Evolutionary conservation across 2,329 filamentous ascomycete genomes (phyloP), one percentile per base, ranked within the genome.

Genomic region (Pezicula neosporulosa): DNA sequence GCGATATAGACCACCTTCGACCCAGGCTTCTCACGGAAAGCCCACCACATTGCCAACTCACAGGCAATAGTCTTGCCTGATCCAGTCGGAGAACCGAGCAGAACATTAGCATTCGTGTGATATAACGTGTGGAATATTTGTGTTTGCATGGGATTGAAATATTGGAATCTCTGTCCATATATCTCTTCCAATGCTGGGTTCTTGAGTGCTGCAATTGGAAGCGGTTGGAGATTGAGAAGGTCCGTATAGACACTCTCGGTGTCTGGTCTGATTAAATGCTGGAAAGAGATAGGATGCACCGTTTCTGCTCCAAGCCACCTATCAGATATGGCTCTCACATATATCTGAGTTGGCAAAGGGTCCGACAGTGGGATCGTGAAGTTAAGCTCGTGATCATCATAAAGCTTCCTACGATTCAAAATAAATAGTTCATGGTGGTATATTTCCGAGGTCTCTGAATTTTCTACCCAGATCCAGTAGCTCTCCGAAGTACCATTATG

Each of bases 11-110:
- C 94, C 2, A 99, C 92, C 72, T 99, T 99, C 3, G 91, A 96
- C 3, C 92, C 91, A 1, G 94, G 94, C 47, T 87, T 87, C 66
- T 97, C 92, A 13, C 92, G 85, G 72, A 99, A 97, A 3, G 94
- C 93, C 91, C 92, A 97, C 95, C 95, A 99, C 93, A 99, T 97
- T 24, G 95, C 92, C 55, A 99, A 73, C 67, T 99, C 94, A 45
- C 89, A 91, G 16, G 95, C 94, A 38, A 99, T 89, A 0, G 95
- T 99, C 76, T 99, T 99, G 52, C 94, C 94, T 77, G 91, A 96
- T 52, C 94, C 94, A 0, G 95, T 99, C 0, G 94, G 95, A 2
- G 94, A 97, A 7, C 95, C 94, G 8, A 99, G 80, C 3, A 99
- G 80, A 4, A 99, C 92, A 65, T 99, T 99, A 43, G 89, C 87